These are phyloP conservation scores for Lyophyllum decastes DNA, from an alignment of 768 basidiomycete species.

Conservation along the genomic window DNA sequence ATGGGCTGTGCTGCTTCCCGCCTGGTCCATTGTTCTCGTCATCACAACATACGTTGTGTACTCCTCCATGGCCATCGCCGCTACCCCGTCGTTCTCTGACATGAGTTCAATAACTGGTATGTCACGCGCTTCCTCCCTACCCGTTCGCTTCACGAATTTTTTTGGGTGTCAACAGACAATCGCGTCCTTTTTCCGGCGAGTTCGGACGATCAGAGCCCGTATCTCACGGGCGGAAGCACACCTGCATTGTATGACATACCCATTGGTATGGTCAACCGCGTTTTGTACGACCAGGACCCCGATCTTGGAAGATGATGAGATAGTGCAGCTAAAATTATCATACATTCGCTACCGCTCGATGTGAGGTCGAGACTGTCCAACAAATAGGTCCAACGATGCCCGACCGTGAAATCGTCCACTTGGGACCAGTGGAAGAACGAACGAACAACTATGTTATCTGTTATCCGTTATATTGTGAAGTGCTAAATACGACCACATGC, in stretches of 20 bases:
- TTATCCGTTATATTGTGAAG: too few species aligned
- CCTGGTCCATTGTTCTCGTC: conserved; percentile 70
- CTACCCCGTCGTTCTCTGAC: conserved; percentile 71
- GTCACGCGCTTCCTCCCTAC: conserved; percentile 10
- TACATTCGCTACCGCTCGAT: neutral
- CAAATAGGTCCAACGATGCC: neutral
- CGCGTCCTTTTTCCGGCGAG: conserved; percentile 51
- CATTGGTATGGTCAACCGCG: conserved; percentile 76
- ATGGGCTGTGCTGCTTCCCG: conserved; percentile 82
- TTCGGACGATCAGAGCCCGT: conserved; percentile 39
- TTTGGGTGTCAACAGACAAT: conserved; percentile 45
- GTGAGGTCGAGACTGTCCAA: neutral
- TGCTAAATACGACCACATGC: neutral
- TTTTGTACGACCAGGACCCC: conserved; percentile 45
- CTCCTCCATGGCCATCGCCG: conserved; percentile 70
- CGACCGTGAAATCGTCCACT: neutral
- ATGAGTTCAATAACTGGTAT: conserved; percentile 68
- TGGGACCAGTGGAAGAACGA: neutral
- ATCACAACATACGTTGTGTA: conserved; percentile 80
- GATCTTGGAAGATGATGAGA: neutral
- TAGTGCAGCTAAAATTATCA: neutral
- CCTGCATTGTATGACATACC: conserved; percentile 83
- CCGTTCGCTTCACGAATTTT: conserved; percentile 7
- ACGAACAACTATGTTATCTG: neutral
- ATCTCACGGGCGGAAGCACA: conserved; percentile 47